These are phyloP conservation scores for Yamadazyma dendronema DNA, from an alignment of 1,139 yeast genomes.

Conservation along the genomic window DNA sequence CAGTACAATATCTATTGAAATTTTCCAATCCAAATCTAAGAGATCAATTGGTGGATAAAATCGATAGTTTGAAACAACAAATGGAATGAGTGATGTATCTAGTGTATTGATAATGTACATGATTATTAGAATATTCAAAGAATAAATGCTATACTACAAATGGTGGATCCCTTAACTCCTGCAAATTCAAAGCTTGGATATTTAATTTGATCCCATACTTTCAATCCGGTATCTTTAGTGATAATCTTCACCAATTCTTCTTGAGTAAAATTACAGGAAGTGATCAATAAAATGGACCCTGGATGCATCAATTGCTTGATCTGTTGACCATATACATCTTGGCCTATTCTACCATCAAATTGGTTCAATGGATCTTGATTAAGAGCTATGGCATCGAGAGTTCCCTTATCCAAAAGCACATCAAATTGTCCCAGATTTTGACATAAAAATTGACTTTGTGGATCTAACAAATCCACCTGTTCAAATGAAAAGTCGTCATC, in stretches of 20 bases:
- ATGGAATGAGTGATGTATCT: slow-evolving; percentile 4
- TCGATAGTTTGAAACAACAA: slow-evolving; percentile 36
- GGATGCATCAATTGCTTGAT: slow-evolving; percentile 55
- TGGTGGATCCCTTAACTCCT: slow-evolving; percentile 82
- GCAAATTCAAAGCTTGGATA: slow-evolving; percentile 89
- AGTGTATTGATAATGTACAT: background rate
- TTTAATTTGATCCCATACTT: slow-evolving; percentile 59
- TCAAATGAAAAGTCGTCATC: slow-evolving; percentile 40
- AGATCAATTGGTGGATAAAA: slow-evolving; percentile 52
- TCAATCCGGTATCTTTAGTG: slow-evolving; percentile 35
- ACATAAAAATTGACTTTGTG: slow-evolving; percentile 32
- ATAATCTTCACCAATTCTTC: slow-evolving; percentile 63
- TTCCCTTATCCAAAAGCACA: slow-evolving; percentile 86
- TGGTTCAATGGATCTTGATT: slow-evolving; percentile 53
- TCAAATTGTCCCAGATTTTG: slow-evolving; percentile 50
- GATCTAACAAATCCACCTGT: slow-evolving; percentile 45
- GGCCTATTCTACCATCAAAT: slow-evolving; percentile 47
- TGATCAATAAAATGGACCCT: slow-evolving; percentile 67
- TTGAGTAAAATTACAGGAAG: slow-evolving; percentile 95
- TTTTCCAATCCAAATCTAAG: slow-evolving; percentile 65
- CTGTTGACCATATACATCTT: slow-evolving; percentile 61
- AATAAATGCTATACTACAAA: slow-evolving; percentile 84
- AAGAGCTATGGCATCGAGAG: slow-evolving; percentile 93
- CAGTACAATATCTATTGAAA: slow-evolving; percentile 80
- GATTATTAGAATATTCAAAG: no score